A percentile compares a stretch with the other conserved stretches of the same genome.
phyloP scores from a whole-genome alignment of 2,329 filamentous ascomycete species.

The Lasiodiplodia theobromae region DNA sequence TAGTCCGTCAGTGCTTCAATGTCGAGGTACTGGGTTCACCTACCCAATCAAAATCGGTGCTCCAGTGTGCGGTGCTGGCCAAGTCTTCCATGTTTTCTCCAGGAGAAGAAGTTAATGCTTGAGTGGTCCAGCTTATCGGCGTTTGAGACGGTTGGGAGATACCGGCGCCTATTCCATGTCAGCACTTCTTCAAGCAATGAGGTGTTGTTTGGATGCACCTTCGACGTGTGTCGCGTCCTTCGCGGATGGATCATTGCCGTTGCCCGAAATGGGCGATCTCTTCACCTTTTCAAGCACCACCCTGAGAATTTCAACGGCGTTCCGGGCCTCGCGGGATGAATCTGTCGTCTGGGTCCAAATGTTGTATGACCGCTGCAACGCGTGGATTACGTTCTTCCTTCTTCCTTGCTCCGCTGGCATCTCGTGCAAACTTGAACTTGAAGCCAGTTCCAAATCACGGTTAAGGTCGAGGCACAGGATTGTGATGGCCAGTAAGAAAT shows the following conservation, averaged over 20 bases:
- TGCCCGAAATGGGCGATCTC: not conserved
- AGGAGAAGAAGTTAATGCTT: no score
- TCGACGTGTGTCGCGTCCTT: not conserved
- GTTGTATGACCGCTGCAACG: not conserved
- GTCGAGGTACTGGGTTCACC: not conserved
- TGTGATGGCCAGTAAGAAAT: conserved; percentile 58
- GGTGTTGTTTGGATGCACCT: no score
- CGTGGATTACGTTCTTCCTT: not conserved
- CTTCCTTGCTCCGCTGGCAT: not conserved
- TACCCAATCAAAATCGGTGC: conserved; percentile 1
- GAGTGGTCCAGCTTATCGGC: no score
- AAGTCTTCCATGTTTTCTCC: no score
- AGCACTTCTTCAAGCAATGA: no score
- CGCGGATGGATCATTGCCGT: no score
- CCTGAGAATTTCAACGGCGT: not conserved
- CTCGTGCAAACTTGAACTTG: not conserved
- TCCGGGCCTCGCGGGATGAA: not conserved
- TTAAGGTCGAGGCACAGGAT: conserved; percentile 55
- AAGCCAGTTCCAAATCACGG: not conserved
- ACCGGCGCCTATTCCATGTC: no score
- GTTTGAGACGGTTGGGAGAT: no score
- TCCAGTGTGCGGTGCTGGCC: no score
- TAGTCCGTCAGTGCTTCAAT: not conserved
- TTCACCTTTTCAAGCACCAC: not conserved
- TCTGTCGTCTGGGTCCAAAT: not conserved